These are phyloP conservation scores for Aspergillus ellipticus DNA, from an alignment of 495 filamentous ascomycete species.

Conservation along the genomic window DNA sequence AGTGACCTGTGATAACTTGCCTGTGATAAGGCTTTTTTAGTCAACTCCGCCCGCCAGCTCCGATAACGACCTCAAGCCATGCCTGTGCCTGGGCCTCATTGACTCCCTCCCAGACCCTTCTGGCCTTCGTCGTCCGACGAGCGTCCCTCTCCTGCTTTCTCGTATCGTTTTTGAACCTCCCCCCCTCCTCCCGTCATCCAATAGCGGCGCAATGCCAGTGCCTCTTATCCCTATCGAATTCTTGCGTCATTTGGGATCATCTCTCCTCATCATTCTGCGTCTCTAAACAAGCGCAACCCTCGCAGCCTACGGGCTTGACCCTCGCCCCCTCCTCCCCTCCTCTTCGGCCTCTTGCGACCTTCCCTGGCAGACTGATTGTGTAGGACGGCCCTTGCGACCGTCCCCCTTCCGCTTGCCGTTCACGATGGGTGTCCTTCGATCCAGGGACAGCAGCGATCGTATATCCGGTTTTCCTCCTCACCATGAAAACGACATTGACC, in stretches of 20 bases:
- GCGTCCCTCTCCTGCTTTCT: background rate
- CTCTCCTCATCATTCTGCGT: conserved; percentile 1
- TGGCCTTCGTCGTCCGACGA: background rate
- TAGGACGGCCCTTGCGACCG: background rate
- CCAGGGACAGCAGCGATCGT: conserved; percentile 34
- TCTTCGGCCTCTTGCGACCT: background rate
- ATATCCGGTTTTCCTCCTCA: conserved; percentile 27
- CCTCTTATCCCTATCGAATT: conserved; percentile 4
- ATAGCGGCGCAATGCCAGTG: conserved; percentile 15
- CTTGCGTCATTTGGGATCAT: conserved; percentile 21
- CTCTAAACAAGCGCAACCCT: background rate
- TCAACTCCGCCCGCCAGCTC: conserved; percentile 11
- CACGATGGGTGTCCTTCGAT: conserved; percentile 36
- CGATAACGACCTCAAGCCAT: conserved; percentile 2
- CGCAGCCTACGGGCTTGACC: background rate
- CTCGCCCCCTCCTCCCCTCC: background rate
- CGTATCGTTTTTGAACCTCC: background rate
- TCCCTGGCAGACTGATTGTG: background rate
- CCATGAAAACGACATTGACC: conserved; percentile 21
- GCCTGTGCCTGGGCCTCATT: background rate
- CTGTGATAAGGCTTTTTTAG: conserved; percentile 24
- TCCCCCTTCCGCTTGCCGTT: background rate
- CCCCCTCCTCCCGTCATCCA: conserved; percentile 8
- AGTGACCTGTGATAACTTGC: conserved; percentile 14
- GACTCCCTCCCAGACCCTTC: background rate